Percentiles rank a stretch among this genome's conserved stretches.
Conservation (phyloP, 2,329 filamentous ascomycete species). For the Tolypocladium tundrense region DNA sequence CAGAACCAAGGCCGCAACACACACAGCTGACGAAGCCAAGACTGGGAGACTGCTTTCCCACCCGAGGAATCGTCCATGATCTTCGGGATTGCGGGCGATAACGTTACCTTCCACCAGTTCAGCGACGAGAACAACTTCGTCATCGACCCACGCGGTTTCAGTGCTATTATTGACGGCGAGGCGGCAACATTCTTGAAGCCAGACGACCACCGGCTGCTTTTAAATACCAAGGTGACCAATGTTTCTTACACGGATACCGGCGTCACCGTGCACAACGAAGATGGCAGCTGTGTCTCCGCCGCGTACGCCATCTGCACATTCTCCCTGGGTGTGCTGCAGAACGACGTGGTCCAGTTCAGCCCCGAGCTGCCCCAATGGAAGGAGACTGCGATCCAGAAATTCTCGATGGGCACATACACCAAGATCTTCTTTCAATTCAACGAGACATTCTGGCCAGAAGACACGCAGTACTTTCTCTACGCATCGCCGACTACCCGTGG, state of each 20-base stretch:
- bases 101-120: conserved; percentile 53
- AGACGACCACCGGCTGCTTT: conserved; percentile 45
- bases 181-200: conserved; percentile 44
- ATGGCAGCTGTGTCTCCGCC: conserved; percentile 47
- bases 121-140: conserved; percentile 53
- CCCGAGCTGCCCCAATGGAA: conserved; percentile 56
- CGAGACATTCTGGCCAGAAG: conserved; percentile 50
- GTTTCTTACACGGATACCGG: conserved; percentile 41
- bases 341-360: conserved; percentile 45
- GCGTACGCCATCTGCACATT: conserved; percentile 58
- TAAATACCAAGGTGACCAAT: conserved; percentile 46
- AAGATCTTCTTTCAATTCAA: conserved; percentile 65
- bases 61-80: conserved; percentile 47
- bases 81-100: conserved; percentile 45
- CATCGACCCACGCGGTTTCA: conserved; percentile 51
- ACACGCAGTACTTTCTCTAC: conserved; percentile 34
- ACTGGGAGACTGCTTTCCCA: conserved; percentile 47
- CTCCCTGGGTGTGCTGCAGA: conserved; percentile 57
- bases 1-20: background rate
- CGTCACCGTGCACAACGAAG: conserved; percentile 41
- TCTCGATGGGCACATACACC: conserved; percentile 62
- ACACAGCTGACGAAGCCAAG: conserved; percentile 1
- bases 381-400: conserved; percentile 49
- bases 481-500: conserved; percentile 30
- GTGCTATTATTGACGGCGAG: conserved; percentile 44